These are phyloP conservation scores for Rhodotorula sp. DNA, from an alignment of 1,284 basidiomycete genomes.

Conservation along the genomic window DNA sequence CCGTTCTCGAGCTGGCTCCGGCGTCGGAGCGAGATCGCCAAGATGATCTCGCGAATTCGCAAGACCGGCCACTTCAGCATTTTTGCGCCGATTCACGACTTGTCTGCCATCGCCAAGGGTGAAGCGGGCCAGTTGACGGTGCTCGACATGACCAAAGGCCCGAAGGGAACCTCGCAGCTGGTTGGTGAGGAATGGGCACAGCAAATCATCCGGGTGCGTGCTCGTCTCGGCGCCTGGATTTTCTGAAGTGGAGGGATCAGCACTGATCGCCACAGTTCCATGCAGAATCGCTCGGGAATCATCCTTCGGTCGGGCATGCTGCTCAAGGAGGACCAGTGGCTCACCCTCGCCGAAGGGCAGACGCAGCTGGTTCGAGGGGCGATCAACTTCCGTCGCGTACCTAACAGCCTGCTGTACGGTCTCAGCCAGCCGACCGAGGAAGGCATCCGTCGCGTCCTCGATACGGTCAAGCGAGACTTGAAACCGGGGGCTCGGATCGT, in stretches of 20 bases:
- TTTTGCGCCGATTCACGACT: constrained; percentile 83
- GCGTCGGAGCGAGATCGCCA: constrained; percentile 88
- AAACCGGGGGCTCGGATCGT: constrained; percentile 59
- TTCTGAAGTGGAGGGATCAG: neutral
- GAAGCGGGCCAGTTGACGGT: constrained; percentile 12
- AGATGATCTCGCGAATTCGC: constrained; percentile 73
- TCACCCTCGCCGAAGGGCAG: constrained; percentile 29
- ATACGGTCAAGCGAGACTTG: constrained; percentile 56
- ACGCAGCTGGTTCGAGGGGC: constrained; percentile 69
- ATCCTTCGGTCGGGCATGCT: constrained; percentile 79
- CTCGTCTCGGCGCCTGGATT: neutral
- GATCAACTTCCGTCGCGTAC: constrained; percentile 88
- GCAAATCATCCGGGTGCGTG: constrained; percentile 75
- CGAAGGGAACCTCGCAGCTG: constrained; percentile 53
- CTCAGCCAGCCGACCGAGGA: constrained; percentile 85
- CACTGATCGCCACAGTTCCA: neutral
- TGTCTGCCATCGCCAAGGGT: constrained; percentile 60
- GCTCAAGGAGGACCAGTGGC: constrained; percentile 86
- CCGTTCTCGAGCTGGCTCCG: constrained; percentile 47
- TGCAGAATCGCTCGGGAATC: constrained; percentile 82
- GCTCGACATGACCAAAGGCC: neutral
- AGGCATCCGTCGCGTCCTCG: constrained; percentile 78
- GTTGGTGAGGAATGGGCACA: constrained; percentile 91
- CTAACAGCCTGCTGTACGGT: constrained; percentile 80
- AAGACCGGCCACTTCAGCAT: constrained; percentile 74